Base-by-base conservation (phyloP, 768 basidiomycete species). In the Kwoniella sp. region DNA sequence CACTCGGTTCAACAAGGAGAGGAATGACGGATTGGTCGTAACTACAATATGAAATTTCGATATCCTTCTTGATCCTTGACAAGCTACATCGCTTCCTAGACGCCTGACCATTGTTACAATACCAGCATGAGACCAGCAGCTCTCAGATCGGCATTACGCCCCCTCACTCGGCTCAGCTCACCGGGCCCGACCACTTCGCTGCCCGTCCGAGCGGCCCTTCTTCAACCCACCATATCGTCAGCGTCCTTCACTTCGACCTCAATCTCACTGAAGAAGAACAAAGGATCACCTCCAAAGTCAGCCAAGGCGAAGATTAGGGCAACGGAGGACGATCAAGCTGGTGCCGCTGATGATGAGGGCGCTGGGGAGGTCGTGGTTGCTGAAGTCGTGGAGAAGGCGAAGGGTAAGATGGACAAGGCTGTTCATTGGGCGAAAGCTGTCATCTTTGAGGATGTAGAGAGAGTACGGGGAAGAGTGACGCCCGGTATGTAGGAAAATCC, bases 371-470 rank as follows among this genome's bases (percentile, higher is more conserved):
- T 40, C 1, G 66, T 73, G 2, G 40, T 62, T 5, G 65, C 68
- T 1, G 62, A 59, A 12, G 53, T 64, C 0, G 19, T 73, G 46
- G 68, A 76, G 51, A 79, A 81, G 63, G 74, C 77, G 2, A 58
- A 55, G 48, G 62, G 2, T 69, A 77, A 75, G 67, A 81, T 82
- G 70, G 78, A 81, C 57, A 81, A 80, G 69, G 75, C 79, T 7
- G 67, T 81, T 19, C 78, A 74, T 21, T 80, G 80, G 68, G 81
- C 80, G 50, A 75, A 73, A 50, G 77, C 77, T 5, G 69, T 77
- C 21, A 77, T 79, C 10, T 73, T 72, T 49, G 81, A 81, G 22
- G 79, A 80, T 27, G 81, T 80, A 1, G 77, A 80, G 53, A 56
- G 79, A 13, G 73, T 69, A 15, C 60, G 73, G 51, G 79, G 79